These are phyloP conservation scores for Rehmannia glutinosa DNA, from an alignment of 257 asterid species.

Conservation along the genomic window DNA sequence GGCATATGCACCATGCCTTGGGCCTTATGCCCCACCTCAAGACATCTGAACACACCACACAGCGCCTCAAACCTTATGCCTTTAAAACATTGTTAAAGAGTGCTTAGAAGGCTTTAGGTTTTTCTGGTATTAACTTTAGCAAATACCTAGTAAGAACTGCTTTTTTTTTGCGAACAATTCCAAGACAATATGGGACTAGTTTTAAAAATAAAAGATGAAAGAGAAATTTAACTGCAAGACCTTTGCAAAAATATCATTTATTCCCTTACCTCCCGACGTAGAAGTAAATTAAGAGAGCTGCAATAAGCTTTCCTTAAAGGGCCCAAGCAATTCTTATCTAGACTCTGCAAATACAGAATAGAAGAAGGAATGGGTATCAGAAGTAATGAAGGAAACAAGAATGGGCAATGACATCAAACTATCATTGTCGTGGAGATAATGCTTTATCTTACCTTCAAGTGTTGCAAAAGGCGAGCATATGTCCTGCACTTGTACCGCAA, in stretches of 20 bases:
- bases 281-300: constrained; percentile 85
- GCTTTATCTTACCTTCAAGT: constrained; percentile 64
- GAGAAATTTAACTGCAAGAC: constrained; percentile 11
- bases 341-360: constrained; percentile 53
- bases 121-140: not conserved
- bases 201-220: no score
- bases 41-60: not conserved
- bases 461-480: constrained; percentile 98
- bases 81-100: not conserved
- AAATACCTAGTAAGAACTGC: not conserved
- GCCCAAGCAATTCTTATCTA: constrained; percentile 77
- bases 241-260: constrained; percentile 18
- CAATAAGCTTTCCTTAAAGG: constrained; percentile 94
- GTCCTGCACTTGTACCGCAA: constrained; percentile 92
- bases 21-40: not conserved
- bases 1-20: not conserved
- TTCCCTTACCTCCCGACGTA: constrained; percentile 85
- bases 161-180: no score
- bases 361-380: constrained; percentile 15
- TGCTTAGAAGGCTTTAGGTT: not conserved
- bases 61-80: not conserved
- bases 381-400: constrained; percentile 17
- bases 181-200: not conserved
- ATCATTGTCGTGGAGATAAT: not conserved
- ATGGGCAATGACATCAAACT: constrained; percentile 2